Conservation (phyloP, 768 basidiomycete species). For the Lentinus brumalis region DNA sequence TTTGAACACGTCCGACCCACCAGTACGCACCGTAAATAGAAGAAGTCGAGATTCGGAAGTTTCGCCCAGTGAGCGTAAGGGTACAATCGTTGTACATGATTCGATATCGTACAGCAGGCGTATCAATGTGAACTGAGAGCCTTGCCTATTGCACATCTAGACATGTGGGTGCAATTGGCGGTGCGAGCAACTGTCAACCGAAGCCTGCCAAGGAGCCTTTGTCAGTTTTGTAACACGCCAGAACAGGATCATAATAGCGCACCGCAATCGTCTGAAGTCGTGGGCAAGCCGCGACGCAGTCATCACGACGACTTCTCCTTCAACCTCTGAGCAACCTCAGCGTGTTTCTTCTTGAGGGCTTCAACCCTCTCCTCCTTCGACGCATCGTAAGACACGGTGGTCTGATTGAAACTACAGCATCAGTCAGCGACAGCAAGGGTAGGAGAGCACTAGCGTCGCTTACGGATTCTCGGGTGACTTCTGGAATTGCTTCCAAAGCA, state of each 20-base stretch:
- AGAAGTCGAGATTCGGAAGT: too few species aligned
- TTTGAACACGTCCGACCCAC: too few species aligned
- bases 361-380: constrained; percentile 83
- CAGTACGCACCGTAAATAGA: too few species aligned
- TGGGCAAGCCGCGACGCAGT: not conserved
- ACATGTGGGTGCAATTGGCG: too few species aligned
- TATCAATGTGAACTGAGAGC: not conserved
- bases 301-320: constrained; percentile 35
- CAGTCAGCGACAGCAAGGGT: not conserved
- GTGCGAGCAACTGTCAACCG: too few species aligned
- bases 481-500: constrained; percentile 93
- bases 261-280: not conserved
- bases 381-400: constrained; percentile 77
- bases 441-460: constrained; percentile 28
- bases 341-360: constrained; percentile 69
- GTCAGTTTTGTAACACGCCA: too few species aligned
- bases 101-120: not conserved
- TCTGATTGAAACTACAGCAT: constrained; percentile 76
- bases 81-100: not conserved
- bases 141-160: not conserved
- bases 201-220: too few species aligned
- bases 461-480: constrained; percentile 96
- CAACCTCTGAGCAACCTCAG: constrained; percentile 66
- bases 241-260: not conserved
- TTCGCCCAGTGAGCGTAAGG: too few species aligned